Conservation (phyloP, 2,329 filamentous ascomycete genomes). For the Trichoderma atrobrunneum region DNA sequence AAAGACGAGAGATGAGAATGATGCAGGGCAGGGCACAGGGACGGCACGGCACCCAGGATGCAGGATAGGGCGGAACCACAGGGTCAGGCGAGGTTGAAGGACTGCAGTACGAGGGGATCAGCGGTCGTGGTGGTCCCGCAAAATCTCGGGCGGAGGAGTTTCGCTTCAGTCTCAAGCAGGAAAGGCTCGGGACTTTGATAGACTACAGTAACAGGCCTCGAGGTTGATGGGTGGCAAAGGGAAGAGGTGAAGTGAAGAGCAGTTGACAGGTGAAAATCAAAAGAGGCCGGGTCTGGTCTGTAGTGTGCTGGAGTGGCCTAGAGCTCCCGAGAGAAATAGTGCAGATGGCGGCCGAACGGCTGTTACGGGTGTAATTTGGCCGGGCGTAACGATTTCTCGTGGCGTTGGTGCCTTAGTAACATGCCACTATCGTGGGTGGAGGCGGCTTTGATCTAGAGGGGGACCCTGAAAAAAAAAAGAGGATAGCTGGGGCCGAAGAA, state of each 20-base stretch:
- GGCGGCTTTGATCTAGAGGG: background rate
- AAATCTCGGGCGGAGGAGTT: background rate
- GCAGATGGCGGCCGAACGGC: background rate
- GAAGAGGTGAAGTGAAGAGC: background rate
- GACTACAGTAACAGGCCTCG: background rate
- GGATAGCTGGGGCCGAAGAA: background rate
- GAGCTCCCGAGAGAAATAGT: background rate
- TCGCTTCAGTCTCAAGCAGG: background rate
- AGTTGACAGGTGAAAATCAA: background rate
- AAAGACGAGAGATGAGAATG: background rate
- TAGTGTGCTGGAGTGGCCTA: background rate
- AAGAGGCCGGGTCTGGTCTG: background rate
- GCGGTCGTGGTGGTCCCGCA: conserved; percentile 8
- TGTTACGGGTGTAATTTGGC: background rate
- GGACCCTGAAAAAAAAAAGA: background rate
- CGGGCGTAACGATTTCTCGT: conserved; percentile 1
- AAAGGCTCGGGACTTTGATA: background rate
- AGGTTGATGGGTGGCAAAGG: background rate
- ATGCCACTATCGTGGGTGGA: conserved; percentile 5
- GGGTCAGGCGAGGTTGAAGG: conserved; percentile 12
- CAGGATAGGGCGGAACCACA: background rate
- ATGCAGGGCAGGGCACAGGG: background rate
- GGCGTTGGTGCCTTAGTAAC: conserved; percentile 14
- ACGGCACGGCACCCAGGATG: background rate
- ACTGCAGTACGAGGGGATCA: background rate